Evolutionary conservation across 2,329 filamentous ascomycete genomes (phyloP).

Genomic region (Botryotinia narcissicola): DNA sequence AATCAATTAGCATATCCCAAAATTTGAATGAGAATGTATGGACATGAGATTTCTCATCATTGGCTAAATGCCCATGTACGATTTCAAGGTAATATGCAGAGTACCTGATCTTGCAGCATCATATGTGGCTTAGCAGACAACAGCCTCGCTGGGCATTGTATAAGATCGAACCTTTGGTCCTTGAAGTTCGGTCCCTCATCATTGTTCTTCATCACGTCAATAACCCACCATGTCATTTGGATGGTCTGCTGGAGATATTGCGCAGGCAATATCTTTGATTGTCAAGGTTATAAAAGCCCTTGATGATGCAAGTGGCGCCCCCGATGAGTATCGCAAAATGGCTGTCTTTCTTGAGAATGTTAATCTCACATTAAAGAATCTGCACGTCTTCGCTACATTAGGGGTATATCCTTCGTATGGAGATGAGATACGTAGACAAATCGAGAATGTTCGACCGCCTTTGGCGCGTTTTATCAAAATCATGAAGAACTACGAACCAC

Average conservation of each 20-base stretch:
- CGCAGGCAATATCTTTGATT: constrained; percentile 15
- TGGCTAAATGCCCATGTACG: background rate
- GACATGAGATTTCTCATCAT: background rate
- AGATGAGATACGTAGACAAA: background rate
- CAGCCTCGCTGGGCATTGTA: background rate
- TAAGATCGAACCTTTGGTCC: background rate
- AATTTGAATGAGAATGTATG: background rate
- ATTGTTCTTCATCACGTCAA: background rate
- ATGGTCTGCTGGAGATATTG: constrained; percentile 23
- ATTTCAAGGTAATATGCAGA: background rate
- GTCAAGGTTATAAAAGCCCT: constrained; percentile 19
- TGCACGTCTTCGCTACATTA: background rate
- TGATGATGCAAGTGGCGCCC: constrained; percentile 9
- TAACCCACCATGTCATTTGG: constrained; percentile 20
- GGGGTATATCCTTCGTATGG: background rate
- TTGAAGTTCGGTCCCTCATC: background rate
- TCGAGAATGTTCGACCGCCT: background rate
- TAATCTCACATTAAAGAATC: background rate
- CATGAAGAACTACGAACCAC: background rate
- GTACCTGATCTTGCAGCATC: background rate
- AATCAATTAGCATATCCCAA: background rate
- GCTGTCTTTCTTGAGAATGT: constrained; percentile 1
- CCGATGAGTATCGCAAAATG: background rate
- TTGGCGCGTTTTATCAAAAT: background rate
- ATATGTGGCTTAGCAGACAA: background rate